Evolutionary conservation across 129 eudicot species (phyloP).

Genomic region (Artemisia annua): DNA sequence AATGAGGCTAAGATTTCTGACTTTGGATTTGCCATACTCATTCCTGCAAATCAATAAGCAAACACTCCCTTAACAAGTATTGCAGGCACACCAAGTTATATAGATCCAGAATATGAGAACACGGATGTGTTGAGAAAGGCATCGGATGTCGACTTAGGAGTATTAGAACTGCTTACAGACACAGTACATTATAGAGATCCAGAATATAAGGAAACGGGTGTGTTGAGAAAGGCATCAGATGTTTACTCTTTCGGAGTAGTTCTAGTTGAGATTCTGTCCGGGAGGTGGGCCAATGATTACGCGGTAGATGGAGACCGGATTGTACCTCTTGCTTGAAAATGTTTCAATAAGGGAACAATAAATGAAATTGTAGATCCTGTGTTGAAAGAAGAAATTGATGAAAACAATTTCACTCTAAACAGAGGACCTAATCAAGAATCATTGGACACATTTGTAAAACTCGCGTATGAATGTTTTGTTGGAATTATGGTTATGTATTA

Average conservation of each 20-base stretch:
- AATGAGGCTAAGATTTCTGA: too few species aligned
- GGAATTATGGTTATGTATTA: too few species aligned
- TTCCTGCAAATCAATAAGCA: too few species aligned
- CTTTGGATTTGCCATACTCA: too few species aligned
- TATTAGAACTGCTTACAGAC: too few species aligned
- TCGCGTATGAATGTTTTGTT: background rate
- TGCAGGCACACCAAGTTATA: background rate
- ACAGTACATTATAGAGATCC: too few species aligned
- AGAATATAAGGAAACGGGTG: too few species aligned
- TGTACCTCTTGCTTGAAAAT: background rate
- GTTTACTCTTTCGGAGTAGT: conserved; percentile 10
- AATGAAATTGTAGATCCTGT: background rate
- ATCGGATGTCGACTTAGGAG: too few species aligned
- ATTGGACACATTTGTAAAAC: background rate
- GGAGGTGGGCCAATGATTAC: background rate
- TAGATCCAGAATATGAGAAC: conserved; percentile 1
- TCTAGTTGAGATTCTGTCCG: conserved; percentile 1
- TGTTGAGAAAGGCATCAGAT: too few species aligned
- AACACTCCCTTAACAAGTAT: too few species aligned
- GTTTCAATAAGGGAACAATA: background rate
- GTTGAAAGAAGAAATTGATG: background rate
- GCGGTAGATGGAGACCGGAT: too few species aligned
- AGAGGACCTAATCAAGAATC: background rate
- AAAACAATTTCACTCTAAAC: background rate
- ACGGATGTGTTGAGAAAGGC: background rate